Conservation (phyloP, 495 filamentous ascomycete genomes). For the Amorphotheca resinae region DNA sequence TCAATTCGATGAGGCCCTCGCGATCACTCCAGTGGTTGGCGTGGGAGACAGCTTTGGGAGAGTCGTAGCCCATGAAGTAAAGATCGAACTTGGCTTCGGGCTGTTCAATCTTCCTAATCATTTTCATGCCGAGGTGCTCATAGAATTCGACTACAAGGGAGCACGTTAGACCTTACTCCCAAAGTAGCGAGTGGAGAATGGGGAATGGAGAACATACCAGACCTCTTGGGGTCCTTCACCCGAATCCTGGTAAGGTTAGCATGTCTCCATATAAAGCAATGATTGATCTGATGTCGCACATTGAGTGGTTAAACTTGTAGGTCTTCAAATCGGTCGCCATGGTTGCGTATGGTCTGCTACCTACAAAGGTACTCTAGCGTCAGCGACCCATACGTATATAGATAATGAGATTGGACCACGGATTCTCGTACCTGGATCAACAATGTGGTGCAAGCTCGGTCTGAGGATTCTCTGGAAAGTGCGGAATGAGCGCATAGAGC, state of each 20-base stretch:
- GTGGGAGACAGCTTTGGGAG: slow-evolving; percentile 42
- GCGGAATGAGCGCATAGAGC: slow-evolving; percentile 10
- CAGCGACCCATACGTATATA: neutral
- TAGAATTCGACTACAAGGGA: slow-evolving; percentile 67
- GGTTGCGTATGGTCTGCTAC: slow-evolving; percentile 24
- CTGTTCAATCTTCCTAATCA: slow-evolving; percentile 61
- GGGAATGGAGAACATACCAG: slow-evolving; percentile 32
- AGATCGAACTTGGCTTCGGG: slow-evolving; percentile 79
- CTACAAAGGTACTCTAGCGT: slow-evolving; percentile 10
- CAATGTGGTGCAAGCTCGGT: slow-evolving; percentile 8
- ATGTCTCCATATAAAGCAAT: slow-evolving; percentile 11
- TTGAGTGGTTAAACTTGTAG: slow-evolving; percentile 78
- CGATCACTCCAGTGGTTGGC: slow-evolving; percentile 66
- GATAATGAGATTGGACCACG: no score
- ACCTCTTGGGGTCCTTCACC: slow-evolving; percentile 86
- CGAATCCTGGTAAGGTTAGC: slow-evolving; percentile 55
- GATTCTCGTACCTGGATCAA: slow-evolving; percentile 13
- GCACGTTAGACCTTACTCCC: neutral
- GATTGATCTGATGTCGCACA: slow-evolving; percentile 37
- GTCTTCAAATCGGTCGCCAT: slow-evolving; percentile 69
- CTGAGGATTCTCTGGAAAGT: slow-evolving; percentile 9
- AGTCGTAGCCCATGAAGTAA: slow-evolving; percentile 72
- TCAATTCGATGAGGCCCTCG: slow-evolving; percentile 83
- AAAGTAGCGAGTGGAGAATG: neutral
- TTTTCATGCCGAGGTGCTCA: slow-evolving; percentile 78